Percentiles rank a stretch among this genome's conserved stretches.
phyloP scores from a whole-genome alignment of 139 green algal genomes.

The Haematococcus sp. region DNA sequence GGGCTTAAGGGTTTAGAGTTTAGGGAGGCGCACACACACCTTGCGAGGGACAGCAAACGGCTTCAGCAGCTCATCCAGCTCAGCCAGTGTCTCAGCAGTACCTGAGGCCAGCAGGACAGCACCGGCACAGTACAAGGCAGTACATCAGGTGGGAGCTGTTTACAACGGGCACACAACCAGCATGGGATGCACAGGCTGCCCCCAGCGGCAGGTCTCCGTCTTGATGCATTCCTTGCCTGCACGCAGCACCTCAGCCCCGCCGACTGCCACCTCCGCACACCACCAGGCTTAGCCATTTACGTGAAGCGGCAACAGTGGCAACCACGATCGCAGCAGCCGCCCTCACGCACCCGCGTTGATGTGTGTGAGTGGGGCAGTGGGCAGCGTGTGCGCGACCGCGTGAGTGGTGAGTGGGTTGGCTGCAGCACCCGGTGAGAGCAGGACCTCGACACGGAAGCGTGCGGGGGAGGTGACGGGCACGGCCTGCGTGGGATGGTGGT shows the following conservation, averaged over 20 bases:
- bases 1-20: neutral
- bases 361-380: conserved; percentile 16
- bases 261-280: neutral
- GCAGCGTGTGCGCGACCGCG: conserved; percentile 25
- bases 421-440: conserved; percentile 73
- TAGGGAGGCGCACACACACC: neutral
- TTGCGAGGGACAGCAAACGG: conserved; percentile 21
- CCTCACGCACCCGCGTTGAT: neutral
- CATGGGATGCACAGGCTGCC: neutral
- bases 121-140: too few species aligned
- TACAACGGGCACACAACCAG: neutral
- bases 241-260: neutral
- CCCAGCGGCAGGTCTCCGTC: neutral
- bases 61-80: conserved; percentile 39
- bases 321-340: neutral
- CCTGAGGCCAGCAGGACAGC: neutral
- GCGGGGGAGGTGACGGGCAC: conserved; percentile 45
- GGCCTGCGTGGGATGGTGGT: conserved; percentile 37
- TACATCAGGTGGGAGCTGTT: too few species aligned
- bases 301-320: too few species aligned
- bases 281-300: too few species aligned
- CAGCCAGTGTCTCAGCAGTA: conserved; percentile 27
- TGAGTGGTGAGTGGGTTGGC: conserved; percentile 51
- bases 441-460: conserved; percentile 87
- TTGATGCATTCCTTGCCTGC: too few species aligned